Evolutionary conservation across 2,329 filamentous ascomycete genomes (phyloP), one percentile per base, ranked within the genome.

Genomic region (Colletotrichum higginsianum): DNA sequence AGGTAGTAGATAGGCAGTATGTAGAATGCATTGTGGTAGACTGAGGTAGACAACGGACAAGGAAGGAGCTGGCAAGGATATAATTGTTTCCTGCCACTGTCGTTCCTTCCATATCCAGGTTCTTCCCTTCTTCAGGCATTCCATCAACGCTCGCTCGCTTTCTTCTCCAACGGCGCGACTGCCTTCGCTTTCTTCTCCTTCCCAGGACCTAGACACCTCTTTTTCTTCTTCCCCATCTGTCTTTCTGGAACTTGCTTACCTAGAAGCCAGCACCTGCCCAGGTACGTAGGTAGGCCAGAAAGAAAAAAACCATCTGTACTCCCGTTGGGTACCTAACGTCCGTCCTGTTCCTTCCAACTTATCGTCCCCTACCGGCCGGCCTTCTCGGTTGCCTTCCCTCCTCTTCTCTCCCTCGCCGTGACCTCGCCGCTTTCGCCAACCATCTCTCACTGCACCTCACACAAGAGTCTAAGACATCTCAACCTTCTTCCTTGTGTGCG

Each of bases 381-480:
- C 15, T 15, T 21, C 8, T 35, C 3, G 58, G 58, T 11, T 23
- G 16, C 46, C 30, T 23, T 26, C 6, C 46, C 30, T 38, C 23
- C 18, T 40, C 58, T n/a, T 52, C 21, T 30, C 56, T 38, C 7
- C 21, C 42, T 30, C 62, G 30, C 21, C 26, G 35, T 38, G 13
- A 18, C 42, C 18, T 30, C 61, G 49, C 21, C 15, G 38, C 56
- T 66, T 50, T 23, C 21, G 7, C 62, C 57, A 47, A 53, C 46
- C 50, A 35, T 30, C 46, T 57, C 42, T 42, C 68, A 50, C 23
- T 47, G 62, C n/a, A 40, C 65, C 58, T 72, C 30, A 55, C 42
- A 67, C 68, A 56, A 42, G 57, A 63, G 50, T 67, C 53, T 66
- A 53, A 73, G 71, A 73, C 71, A 73, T 60, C 63, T 67, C 53